phyloP scores from a whole-genome alignment of 768 basidiomycete genomes.

The Xerocomus potaroensis region DNA sequence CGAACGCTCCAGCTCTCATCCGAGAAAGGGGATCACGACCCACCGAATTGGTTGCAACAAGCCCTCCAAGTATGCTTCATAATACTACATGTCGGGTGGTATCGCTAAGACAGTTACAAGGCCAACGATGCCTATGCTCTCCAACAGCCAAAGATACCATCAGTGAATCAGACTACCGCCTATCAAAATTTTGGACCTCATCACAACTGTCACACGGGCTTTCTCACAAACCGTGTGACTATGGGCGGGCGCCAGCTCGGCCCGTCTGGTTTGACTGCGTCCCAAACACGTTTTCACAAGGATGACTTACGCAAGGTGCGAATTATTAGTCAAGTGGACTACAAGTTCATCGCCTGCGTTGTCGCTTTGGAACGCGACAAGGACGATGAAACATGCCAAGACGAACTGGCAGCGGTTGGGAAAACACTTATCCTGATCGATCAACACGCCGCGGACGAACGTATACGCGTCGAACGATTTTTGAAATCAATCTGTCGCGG shows the following conservation, averaged over 20 bases:
- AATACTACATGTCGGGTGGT: slow-evolving; percentile 2
- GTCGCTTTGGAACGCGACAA: slow-evolving; percentile 31
- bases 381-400: slow-evolving; percentile 15
- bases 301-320: slow-evolving; percentile 51
- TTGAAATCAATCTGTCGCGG: slow-evolving; percentile 70
- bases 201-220: slow-evolving; percentile 14
- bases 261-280: slow-evolving; percentile 9
- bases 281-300: slow-evolving; percentile 42
- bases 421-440: slow-evolving; percentile 73
- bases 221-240: slow-evolving; percentile 4
- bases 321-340: slow-evolving; percentile 82
- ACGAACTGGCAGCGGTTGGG: slow-evolving; percentile 12
- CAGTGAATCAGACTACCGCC: slow-evolving; percentile 15
- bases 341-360: slow-evolving; percentile 84
- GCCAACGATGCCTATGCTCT: slow-evolving; percentile 53
- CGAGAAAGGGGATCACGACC: slow-evolving; percentile 10
- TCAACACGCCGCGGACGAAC: slow-evolving; percentile 98
- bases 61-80: slow-evolving; percentile 49
- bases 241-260: slow-evolving; percentile 8
- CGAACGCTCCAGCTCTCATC: slow-evolving; percentile 2
- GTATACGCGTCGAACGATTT: slow-evolving; percentile 84
- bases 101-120: slow-evolving; percentile 30
- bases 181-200: slow-evolving; percentile 5
- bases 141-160: slow-evolving; percentile 45
- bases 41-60: slow-evolving; percentile 62